These are phyloP conservation scores for Phaeoacremonium minimum DNA, from an alignment of 2,329 filamentous ascomycete genomes.

Conservation along the genomic window DNA sequence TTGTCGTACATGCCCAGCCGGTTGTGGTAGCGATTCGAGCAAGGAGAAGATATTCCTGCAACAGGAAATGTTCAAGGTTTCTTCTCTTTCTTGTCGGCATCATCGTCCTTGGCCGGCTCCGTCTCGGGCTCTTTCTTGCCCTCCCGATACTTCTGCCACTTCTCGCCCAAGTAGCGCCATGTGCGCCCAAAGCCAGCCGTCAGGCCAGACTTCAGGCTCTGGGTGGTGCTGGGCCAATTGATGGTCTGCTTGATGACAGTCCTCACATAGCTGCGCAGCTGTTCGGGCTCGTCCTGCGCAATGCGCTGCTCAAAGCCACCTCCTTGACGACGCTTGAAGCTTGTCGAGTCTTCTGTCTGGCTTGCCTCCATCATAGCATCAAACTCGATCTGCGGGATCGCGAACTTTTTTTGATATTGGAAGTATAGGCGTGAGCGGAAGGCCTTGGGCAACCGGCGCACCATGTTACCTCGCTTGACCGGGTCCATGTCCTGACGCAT, in stretches of 20 bases:
- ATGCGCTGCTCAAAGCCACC: slow-evolving; percentile 85
- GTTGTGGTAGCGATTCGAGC: too few species aligned
- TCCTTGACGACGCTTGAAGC: slow-evolving; percentile 70
- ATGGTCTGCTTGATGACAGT: slow-evolving; percentile 83
- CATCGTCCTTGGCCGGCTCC: slow-evolving; percentile 2
- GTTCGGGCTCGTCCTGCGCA: slow-evolving; percentile 60
- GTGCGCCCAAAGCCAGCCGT: slow-evolving; percentile 71
- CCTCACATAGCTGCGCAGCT: slow-evolving; percentile 67
- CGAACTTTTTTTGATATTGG: slow-evolving; percentile 86
- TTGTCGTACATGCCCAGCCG: too few species aligned
- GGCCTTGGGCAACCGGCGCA: slow-evolving; percentile 77
- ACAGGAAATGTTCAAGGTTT: too few species aligned
- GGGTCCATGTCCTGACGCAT: slow-evolving; percentile 92
- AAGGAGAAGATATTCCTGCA: too few species aligned
- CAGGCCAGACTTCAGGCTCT: slow-evolving; percentile 78
- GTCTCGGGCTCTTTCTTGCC: slow-evolving; percentile 22
- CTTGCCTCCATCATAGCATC: slow-evolving; percentile 76
- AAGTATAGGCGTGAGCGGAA: slow-evolving; percentile 93
- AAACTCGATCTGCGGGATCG: slow-evolving; percentile 80
- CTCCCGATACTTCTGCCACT: slow-evolving; percentile 62
- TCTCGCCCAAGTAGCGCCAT: slow-evolving; percentile 76
- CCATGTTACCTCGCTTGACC: slow-evolving; percentile 89
- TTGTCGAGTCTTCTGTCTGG: slow-evolving; percentile 63
- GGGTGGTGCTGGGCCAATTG: slow-evolving; percentile 84
- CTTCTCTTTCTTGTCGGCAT: not conserved